Conservation (phyloP, 2,329 filamentous ascomycete genomes). For the Aureobasidium uvarum region DNA sequence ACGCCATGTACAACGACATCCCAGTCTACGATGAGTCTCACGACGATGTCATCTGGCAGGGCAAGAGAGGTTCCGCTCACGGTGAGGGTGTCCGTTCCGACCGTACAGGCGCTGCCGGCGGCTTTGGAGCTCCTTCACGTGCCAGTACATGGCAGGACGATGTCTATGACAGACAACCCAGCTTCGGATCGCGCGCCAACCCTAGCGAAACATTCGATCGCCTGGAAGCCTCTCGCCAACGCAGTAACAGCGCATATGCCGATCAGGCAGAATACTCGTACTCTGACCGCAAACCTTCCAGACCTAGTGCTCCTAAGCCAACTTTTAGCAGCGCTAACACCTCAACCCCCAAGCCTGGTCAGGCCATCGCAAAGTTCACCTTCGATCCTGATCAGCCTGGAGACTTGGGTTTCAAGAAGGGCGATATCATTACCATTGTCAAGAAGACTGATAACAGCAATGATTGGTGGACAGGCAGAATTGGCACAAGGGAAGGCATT, state of each 20-base stretch:
- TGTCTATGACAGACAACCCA: conserved; percentile 61
- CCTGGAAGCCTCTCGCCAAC: conserved; percentile 35
- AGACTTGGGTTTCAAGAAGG: conserved; percentile 95
- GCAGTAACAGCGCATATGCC: conserved; percentile 41
- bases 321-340: conserved; percentile 38
- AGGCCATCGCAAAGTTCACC: conserved; percentile 86
- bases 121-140: conserved; percentile 58
- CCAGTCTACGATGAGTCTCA: conserved; percentile 83
- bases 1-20: conserved; percentile 87
- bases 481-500: conserved; percentile 81
- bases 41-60: conserved; percentile 83
- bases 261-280: conserved; percentile 54
- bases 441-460: conserved; percentile 93
- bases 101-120: conserved; percentile 44
- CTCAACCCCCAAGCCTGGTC: conserved; percentile 58
- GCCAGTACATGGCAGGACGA: conserved; percentile 74
- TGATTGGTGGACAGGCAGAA: conserved; percentile 96
- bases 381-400: conserved; percentile 94
- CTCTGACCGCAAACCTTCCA: conserved; percentile 63
- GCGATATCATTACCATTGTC: conserved; percentile 88
- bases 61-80: conserved; percentile 65
- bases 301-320: conserved; percentile 71
- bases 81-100: conserved; percentile 63
- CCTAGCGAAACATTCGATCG: conserved; percentile 53
- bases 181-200: conserved; percentile 52